A percentile compares a stretch with the other conserved stretches of the same genome.
Conservation (phyloP, 306 rosid species). For the Castanospermum australe region DNA sequence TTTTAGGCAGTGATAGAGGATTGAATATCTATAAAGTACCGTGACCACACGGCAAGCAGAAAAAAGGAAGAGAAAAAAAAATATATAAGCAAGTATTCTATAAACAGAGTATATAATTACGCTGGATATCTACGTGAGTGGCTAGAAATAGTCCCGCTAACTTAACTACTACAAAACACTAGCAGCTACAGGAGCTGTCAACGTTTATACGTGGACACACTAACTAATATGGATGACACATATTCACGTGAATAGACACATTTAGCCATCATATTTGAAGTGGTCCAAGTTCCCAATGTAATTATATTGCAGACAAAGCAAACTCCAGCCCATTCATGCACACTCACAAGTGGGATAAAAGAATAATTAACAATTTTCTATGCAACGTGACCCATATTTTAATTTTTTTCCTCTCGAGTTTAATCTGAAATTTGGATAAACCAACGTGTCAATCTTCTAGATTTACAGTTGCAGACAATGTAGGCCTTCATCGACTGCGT, state of each 20-base stretch:
- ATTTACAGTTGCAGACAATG: not conserved
- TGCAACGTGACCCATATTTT: not conserved
- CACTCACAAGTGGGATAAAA: not conserved
- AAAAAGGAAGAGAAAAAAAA: not conserved
- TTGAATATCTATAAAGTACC: too few relatives aligned
- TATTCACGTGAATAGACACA: not conserved
- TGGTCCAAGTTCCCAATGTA: not conserved
- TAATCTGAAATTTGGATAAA: not conserved
- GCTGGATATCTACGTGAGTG: too few relatives aligned
- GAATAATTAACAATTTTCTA: not conserved
- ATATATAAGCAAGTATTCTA: not conserved
- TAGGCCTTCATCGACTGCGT: not conserved
- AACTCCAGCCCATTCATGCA: not conserved
- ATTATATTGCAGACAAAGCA: not conserved
- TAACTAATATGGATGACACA: not conserved
- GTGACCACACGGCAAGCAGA: not conserved
- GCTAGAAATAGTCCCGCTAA: not conserved
- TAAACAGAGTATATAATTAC: not conserved
- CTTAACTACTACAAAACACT: not conserved
- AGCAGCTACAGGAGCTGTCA: not conserved
- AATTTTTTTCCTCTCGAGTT: not conserved
- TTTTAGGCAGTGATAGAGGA: too few relatives aligned
- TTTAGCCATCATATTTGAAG: not conserved
- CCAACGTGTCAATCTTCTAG: not conserved
- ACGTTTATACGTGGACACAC: not conserved